A percentile compares a stretch with the other conserved stretches of the same genome.
These are phyloP conservation scores for Francoa sonchifolia DNA, from an alignment of 441 rosid species.

Conservation along the genomic window DNA sequence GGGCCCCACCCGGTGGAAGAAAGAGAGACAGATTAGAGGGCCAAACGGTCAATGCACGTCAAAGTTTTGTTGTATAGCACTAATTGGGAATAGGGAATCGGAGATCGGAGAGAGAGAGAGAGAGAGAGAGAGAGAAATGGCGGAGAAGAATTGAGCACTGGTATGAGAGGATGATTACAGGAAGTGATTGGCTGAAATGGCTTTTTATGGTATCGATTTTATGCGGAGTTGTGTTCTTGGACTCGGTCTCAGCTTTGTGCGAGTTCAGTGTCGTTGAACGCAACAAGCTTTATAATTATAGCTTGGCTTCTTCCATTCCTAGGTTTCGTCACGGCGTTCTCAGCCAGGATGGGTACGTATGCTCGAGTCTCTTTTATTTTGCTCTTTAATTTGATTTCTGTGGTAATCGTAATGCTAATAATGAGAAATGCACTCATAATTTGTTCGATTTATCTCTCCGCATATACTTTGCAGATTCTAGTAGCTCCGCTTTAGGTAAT, in stretches of 20 bases:
- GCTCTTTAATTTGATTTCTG: background rate
- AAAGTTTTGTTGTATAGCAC: too few relatives aligned
- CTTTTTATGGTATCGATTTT: conserved; percentile 20
- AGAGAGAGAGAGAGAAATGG: too few relatives aligned
- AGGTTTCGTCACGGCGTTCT: conserved; percentile 71
- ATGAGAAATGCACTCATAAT: background rate
- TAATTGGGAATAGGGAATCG: too few relatives aligned
- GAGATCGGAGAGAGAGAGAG: too few relatives aligned
- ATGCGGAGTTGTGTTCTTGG: conserved; percentile 10
- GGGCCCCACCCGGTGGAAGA: too few relatives aligned
- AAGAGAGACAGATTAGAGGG: too few relatives aligned
- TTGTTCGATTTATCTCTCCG: background rate
- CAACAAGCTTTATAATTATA: conserved; percentile 46
- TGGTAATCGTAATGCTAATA: background rate
- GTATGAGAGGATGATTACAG: conserved; percentile 4
- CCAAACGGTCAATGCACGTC: too few relatives aligned
- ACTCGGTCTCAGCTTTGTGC: conserved; percentile 35
- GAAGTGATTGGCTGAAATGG: conserved; percentile 21
- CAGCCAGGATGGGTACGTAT: conserved; percentile 83
- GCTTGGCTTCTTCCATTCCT: conserved; percentile 52
- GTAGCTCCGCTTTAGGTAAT: too few relatives aligned
- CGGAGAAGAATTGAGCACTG: background rate
- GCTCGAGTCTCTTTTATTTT: conserved; percentile 4
- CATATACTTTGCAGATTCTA: too few relatives aligned
- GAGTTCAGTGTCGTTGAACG: conserved; percentile 42